phyloP scores from a whole-genome alignment of 176 grass and related monocot species.

The Juncus inflexus region DNA sequence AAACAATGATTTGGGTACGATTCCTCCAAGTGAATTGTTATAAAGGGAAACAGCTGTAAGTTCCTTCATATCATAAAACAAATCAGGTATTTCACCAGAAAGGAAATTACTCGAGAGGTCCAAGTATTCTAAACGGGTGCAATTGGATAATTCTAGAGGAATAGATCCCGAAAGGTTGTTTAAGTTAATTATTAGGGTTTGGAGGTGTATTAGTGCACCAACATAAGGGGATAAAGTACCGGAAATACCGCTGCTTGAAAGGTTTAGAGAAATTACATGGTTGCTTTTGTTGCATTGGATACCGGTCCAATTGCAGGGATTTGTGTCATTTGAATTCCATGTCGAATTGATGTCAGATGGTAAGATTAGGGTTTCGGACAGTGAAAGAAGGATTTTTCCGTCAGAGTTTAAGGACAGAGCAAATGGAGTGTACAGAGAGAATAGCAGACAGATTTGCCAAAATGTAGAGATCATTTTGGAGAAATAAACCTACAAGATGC shows the following conservation, averaged over 20 bases:
- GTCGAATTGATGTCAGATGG: constrained; percentile 30
- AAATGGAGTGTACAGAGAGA: constrained; percentile 27
- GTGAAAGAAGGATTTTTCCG: constrained; percentile 43
- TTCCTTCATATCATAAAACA: constrained; percentile 40
- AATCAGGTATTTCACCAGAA: constrained; percentile 62
- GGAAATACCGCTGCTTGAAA: constrained; percentile 32
- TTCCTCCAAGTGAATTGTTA: constrained; percentile 37
- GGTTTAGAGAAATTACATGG: constrained; percentile 34
- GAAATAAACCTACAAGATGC: constrained; percentile 3
- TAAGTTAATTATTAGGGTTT: not conserved
- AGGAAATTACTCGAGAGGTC: constrained; percentile 48
- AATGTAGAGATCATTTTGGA: constrained; percentile 36
- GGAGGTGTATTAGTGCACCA: constrained; percentile 32
- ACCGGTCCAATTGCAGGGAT: constrained; percentile 55
- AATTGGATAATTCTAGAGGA: constrained; percentile 49
- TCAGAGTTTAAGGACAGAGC: constrained; percentile 49
- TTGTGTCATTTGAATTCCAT: constrained; percentile 45
- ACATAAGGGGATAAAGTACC: constrained; percentile 52
- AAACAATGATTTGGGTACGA: constrained; percentile 54
- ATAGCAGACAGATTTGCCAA: constrained; percentile 22
- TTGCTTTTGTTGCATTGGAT: constrained; percentile 35
- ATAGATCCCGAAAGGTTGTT: constrained; percentile 52
- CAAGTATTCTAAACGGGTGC: constrained; percentile 43
- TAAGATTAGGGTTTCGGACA: constrained; percentile 42
- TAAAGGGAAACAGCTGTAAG: constrained; percentile 35